Evolutionary conservation across 768 basidiomycete species (phyloP).

Genomic region (Tephrocybe sp.): DNA sequence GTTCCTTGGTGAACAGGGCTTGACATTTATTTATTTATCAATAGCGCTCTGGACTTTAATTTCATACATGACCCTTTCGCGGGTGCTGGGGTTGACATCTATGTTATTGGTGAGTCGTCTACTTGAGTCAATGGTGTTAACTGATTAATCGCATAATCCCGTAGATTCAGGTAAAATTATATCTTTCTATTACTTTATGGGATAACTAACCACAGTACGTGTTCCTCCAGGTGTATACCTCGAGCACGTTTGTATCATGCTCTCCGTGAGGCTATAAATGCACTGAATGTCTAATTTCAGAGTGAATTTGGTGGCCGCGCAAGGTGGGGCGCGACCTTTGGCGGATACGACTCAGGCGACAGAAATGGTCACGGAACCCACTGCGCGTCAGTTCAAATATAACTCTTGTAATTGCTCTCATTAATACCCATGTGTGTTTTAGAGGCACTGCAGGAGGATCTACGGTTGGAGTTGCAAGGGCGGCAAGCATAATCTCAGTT

Average conservation of each 20-base stretch:
- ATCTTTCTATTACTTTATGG: neutral
- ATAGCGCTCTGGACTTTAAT: constrained; percentile 11
- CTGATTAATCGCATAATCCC: too few relatives aligned
- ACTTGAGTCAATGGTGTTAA: neutral
- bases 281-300: constrained; percentile 15
- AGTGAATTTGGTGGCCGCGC: constrained; percentile 42
- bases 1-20: neutral
- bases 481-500: constrained; percentile 11
- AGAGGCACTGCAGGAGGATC: constrained; percentile 36
- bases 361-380: constrained; percentile 47
- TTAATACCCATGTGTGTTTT: neutral
- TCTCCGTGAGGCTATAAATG: neutral
- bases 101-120: constrained; percentile 35
- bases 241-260: constrained; percentile 3
- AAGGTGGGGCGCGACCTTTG: constrained; percentile 39
- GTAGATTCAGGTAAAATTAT: constrained; percentile 23
- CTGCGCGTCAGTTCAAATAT: constrained; percentile 32
- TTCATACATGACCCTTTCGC: constrained; percentile 15
- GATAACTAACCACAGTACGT: neutral
- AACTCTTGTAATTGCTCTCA: neutral
- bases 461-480: constrained; percentile 34
- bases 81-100: constrained; percentile 28
- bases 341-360: constrained; percentile 26
- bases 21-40: neutral
- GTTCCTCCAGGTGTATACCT: constrained; percentile 6